These are phyloP conservation scores for Phylloporus sp. DNA, from an alignment of 1,284 basidiomycete genomes.

Conservation along the genomic window DNA sequence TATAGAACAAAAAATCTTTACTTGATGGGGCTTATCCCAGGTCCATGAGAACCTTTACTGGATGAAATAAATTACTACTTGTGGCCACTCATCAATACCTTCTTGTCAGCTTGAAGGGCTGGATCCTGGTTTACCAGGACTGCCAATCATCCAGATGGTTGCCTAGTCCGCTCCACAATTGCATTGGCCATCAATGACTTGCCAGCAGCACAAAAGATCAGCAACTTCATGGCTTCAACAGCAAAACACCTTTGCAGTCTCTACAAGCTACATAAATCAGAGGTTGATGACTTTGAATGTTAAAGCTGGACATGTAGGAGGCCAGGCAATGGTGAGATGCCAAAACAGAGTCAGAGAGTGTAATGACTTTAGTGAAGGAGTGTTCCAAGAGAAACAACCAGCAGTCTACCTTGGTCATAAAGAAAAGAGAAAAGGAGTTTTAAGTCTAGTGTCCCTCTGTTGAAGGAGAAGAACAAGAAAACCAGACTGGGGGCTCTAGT, in stretches of 20 bases:
- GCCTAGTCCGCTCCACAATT: neutral
- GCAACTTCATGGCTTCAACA: neutral
- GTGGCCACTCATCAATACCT: conserved; percentile 30
- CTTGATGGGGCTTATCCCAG: neutral
- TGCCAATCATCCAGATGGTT: neutral
- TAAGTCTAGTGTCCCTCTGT: too few relatives aligned
- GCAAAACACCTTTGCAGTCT: neutral
- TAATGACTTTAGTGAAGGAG: too few relatives aligned
- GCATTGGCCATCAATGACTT: conserved; percentile 3
- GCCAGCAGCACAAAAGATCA: conserved; percentile 1
- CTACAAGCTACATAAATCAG: conserved; percentile 4
- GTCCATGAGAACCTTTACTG: neutral
- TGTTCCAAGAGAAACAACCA: too few relatives aligned
- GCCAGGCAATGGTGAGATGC: neutral
- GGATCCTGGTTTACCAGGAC: conserved; percentile 7
- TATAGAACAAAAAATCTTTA: neutral
- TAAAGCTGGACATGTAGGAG: neutral
- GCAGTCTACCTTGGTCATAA: too few relatives aligned
- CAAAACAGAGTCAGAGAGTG: too few relatives aligned
- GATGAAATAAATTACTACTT: conserved; percentile 29
- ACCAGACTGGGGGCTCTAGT: too few relatives aligned
- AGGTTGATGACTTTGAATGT: neutral
- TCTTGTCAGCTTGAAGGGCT: conserved; percentile 21
- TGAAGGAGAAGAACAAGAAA: too few relatives aligned
- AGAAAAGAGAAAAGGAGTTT: too few relatives aligned